Evolutionary conservation across 305 asterid species (phyloP).

Genomic region (Petunia hybrid): DNA sequence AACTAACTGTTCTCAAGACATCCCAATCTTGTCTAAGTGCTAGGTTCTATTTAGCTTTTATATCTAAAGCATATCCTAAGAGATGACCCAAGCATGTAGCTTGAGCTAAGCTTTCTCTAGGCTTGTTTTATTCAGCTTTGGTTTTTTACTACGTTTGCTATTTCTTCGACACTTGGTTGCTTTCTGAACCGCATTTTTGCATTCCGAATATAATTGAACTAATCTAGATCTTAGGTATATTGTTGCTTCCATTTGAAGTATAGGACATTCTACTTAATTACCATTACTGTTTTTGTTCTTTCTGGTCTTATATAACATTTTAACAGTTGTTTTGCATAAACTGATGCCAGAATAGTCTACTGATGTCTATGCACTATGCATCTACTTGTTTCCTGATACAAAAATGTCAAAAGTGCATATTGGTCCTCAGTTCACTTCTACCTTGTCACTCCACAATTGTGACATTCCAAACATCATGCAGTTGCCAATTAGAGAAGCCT

Average conservation of each 20-base stretch:
- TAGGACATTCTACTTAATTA: not conserved
- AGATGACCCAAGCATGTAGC: conserved; percentile 15
- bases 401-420: not conserved
- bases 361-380: conserved; percentile 2
- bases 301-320: no score
- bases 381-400: not conserved
- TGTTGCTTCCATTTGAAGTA: conserved; percentile 19
- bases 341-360: conserved; percentile 11
- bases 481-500: conserved; percentile 99
- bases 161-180: conserved; percentile 15
- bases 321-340: not conserved
- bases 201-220: no score
- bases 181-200: not conserved
- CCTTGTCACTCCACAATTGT: not conserved
- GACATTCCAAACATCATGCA: conserved; percentile 39
- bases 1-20: not conserved
- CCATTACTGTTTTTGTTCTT: no score
- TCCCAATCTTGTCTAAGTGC: not conserved
- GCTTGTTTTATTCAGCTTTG: conserved; percentile 3
- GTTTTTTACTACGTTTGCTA: not conserved
- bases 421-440: conserved; percentile 3
- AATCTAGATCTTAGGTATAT: no score
- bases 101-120: not conserved
- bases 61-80: not conserved
- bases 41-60: conserved; percentile 5